Evolutionary conservation across 2,329 filamentous ascomycete species (phyloP).

Genomic region (Sarocladium brachiariae): DNA sequence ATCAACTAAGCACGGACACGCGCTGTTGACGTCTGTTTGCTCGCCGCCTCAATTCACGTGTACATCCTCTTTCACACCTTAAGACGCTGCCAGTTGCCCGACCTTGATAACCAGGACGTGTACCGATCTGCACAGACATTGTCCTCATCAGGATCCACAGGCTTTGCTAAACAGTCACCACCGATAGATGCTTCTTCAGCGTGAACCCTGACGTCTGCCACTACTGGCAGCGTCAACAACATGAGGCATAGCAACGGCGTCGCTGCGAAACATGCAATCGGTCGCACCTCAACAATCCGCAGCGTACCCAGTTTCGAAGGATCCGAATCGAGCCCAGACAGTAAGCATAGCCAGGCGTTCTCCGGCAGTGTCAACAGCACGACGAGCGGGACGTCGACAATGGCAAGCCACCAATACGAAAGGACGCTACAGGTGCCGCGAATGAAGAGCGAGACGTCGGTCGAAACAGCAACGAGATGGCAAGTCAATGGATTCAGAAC

Average conservation of each 20-base stretch:
- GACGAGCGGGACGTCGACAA: conserved; percentile 39
- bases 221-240: conserved; percentile 33
- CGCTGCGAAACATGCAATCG: conserved; percentile 25
- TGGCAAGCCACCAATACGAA: conserved; percentile 25
- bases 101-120: background rate
- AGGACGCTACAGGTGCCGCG: conserved; percentile 27
- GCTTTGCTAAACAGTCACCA: conserved; percentile 16
- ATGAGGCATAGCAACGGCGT: conserved; percentile 26
- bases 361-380: conserved; percentile 52
- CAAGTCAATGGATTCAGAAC: conserved; percentile 16
- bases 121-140: conserved; percentile 10
- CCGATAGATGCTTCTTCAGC: conserved; percentile 24
- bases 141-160: conserved; percentile 15
- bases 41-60: background rate
- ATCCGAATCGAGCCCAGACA: conserved; percentile 37
- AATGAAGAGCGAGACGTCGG: conserved; percentile 25
- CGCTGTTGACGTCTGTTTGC: conserved; percentile 3
- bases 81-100: background rate
- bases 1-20: conserved; percentile 5
- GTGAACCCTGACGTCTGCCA: conserved; percentile 30
- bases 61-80: background rate
- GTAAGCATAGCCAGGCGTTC: conserved; percentile 41
- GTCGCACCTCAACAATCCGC: conserved; percentile 43
- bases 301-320: conserved; percentile 50
- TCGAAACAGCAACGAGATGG: conserved; percentile 26